A percentile compares a stretch with the other conserved stretches of the same genome.
These are phyloP conservation scores for Ascosphaera aggregata DNA, from an alignment of 2,329 filamentous ascomycete species.

Conservation along the genomic window DNA sequence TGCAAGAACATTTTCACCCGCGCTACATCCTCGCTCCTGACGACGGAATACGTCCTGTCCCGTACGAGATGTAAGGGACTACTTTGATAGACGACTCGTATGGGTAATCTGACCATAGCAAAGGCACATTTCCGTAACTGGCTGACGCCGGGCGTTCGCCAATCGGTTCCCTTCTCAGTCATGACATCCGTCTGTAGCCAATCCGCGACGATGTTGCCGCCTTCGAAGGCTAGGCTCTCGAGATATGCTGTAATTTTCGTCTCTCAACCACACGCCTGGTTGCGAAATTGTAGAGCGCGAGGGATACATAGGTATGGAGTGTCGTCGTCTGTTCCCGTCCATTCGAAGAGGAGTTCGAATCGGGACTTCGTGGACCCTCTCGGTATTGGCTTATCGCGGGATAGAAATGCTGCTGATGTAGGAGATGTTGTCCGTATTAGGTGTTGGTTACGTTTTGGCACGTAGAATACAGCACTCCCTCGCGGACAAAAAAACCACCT, in stretches of 20 bases:
- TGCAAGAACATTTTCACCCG: conserved; percentile 35
- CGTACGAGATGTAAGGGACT: conserved; percentile 4
- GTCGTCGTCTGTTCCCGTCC: conserved; percentile 51
- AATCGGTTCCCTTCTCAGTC: conserved; percentile 28
- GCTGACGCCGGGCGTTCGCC: conserved; percentile 5
- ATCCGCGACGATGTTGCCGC: conserved; percentile 34
- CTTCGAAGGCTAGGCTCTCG: conserved; percentile 37
- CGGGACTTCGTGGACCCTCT: conserved; percentile 21
- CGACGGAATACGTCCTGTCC: conserved; percentile 6
- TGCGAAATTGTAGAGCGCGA: conserved; percentile 47
- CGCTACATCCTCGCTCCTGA: conserved; percentile 18
- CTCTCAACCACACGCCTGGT: conserved; percentile 49
- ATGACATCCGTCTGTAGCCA: conserved; percentile 47
- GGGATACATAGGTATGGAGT: conserved; percentile 48
- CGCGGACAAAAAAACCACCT: conserved; percentile 66
- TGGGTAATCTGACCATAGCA: conserved; percentile 49
- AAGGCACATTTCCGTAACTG: conserved; percentile 41
- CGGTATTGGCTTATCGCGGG: conserved; percentile 11
- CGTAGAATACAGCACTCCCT: conserved; percentile 59
- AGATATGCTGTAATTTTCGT: conserved; percentile 41
- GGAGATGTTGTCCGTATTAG: conserved; percentile 52
- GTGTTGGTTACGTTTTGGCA: conserved; percentile 50
- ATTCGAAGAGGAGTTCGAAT: conserved; percentile 53
- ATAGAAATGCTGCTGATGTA: conserved; percentile 55
- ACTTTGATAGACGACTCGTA: conserved; percentile 21